Conservation (phyloP, 2,329 filamentous ascomycete genomes). For the Fusarium sp. region DNA sequence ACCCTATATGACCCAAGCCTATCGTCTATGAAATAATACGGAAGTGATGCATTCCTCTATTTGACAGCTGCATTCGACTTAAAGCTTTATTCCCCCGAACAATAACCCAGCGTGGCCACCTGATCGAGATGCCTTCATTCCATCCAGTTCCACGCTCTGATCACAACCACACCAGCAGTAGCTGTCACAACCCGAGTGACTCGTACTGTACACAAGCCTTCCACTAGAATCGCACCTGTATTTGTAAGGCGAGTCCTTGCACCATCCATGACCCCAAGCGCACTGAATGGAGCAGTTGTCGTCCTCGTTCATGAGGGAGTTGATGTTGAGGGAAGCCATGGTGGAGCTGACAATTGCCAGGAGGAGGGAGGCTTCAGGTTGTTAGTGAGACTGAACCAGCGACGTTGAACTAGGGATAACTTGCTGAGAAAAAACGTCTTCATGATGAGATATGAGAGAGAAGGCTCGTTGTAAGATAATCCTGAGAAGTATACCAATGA, state of each 20-base stretch:
- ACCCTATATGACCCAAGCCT: background rate
- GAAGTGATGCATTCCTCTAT: background rate
- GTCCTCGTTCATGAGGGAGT: background rate
- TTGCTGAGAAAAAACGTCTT: background rate
- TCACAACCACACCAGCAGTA: constrained; percentile 7
- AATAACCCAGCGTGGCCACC: background rate
- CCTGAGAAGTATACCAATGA: background rate
- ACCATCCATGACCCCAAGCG: constrained; percentile 3
- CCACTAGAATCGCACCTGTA: background rate
- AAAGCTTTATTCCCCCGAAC: background rate
- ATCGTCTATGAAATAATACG: background rate
- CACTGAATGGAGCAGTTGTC: background rate
- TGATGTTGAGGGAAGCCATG: background rate
- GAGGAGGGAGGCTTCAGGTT: background rate
- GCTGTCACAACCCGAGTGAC: background rate
- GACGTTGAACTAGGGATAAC: background rate
- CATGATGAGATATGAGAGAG: background rate
- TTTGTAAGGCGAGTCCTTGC: background rate
- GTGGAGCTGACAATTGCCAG: background rate
- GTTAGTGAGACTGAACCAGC: background rate
- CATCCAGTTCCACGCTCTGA: background rate
- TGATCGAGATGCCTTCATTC: background rate
- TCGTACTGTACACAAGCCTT: background rate
- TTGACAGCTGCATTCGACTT: background rate
- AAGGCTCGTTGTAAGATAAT: background rate